These are phyloP conservation scores for Fusarium sp. DNA, from an alignment of 2,329 filamentous ascomycete genomes.

Conservation along the genomic window DNA sequence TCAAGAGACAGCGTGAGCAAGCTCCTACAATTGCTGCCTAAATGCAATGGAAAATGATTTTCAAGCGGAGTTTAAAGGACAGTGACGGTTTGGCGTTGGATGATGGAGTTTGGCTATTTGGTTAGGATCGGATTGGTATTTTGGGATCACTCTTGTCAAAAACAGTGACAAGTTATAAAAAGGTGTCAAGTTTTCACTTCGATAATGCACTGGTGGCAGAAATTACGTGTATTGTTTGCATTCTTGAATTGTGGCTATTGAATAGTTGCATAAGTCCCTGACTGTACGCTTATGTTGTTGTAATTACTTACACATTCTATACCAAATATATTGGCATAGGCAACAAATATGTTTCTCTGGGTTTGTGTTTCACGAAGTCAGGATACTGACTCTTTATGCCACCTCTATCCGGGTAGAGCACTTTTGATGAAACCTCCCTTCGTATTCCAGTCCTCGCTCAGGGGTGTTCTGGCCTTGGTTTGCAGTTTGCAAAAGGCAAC, in stretches of 20 bases:
- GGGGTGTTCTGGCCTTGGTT: background rate
- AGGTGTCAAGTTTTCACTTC: slow-evolving; percentile 17
- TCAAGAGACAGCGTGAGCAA: slow-evolving; percentile 73
- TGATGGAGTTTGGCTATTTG: slow-evolving; percentile 37
- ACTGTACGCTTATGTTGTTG: slow-evolving; percentile 37
- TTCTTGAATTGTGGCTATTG: slow-evolving; percentile 33
- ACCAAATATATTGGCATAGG: background rate
- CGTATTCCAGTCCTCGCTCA: background rate
- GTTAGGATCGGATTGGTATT: slow-evolving; percentile 7
- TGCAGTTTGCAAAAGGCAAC: background rate
- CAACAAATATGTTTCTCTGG: fast-evolving
- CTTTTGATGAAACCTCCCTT: background rate
- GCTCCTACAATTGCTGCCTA: slow-evolving; percentile 27
- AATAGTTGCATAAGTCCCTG: slow-evolving; percentile 27
- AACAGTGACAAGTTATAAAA: slow-evolving; percentile 12
- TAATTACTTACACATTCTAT: slow-evolving; percentile 32
- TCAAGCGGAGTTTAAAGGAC: slow-evolving; percentile 8
- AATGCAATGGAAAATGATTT: background rate
- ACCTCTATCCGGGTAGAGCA: no score
- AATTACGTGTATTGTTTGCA: slow-evolving; percentile 21
- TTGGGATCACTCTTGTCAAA: slow-evolving; percentile 13
- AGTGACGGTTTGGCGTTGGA: slow-evolving; percentile 35
- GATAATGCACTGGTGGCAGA: slow-evolving; percentile 20
- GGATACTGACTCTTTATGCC: background rate
- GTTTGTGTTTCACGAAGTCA: background rate